phyloP scores from a whole-genome alignment of 2,329 filamentous ascomycete species.

The Botrytis elliptica region DNA sequence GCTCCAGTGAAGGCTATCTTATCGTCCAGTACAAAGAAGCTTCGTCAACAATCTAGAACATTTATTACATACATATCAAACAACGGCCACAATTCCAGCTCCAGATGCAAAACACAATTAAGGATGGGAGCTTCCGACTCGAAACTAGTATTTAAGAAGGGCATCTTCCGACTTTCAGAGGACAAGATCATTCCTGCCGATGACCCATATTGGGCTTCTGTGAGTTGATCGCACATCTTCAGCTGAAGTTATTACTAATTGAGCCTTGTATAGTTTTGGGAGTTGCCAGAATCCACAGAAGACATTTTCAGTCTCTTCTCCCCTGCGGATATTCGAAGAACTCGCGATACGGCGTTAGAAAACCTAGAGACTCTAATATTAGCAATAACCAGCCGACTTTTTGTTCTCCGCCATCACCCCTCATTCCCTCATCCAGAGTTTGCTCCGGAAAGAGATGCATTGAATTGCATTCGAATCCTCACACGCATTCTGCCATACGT shows the following conservation, averaged over 20 bases:
- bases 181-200: conserved; percentile 82
- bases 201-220: conserved; percentile 90
- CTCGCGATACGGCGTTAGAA: conserved; percentile 77
- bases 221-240: conserved; percentile 47
- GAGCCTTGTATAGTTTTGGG: conserved; percentile 74
- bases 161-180: conserved; percentile 95
- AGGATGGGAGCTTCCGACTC: conserved; percentile 96
- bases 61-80: conserved; percentile 21
- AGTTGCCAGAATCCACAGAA: conserved; percentile 90
- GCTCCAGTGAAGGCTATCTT: conserved; percentile 15
- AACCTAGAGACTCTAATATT: conserved; percentile 89
- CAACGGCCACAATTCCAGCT: conserved; percentile 17
- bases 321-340: conserved; percentile 81
- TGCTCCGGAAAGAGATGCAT: conserved; percentile 78
- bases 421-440: conserved; percentile 86
- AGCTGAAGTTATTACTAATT: conserved; percentile 23
- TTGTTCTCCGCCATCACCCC: conserved; percentile 79
- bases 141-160: conserved; percentile 97
- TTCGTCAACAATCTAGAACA: conserved; percentile 19
- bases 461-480: conserved; percentile 91
- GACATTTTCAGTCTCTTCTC: conserved; percentile 97
- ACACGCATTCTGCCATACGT: conserved; percentile 87
- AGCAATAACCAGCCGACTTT: conserved; percentile 78
- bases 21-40: conserved; percentile 18
- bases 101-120: conserved; percentile 33